Percentiles rank a stretch among this genome's conserved stretches.
These are phyloP conservation scores for Phlebopus sp. DNA, from an alignment of 1,284 basidiomycete species.

Conservation along the genomic window DNA sequence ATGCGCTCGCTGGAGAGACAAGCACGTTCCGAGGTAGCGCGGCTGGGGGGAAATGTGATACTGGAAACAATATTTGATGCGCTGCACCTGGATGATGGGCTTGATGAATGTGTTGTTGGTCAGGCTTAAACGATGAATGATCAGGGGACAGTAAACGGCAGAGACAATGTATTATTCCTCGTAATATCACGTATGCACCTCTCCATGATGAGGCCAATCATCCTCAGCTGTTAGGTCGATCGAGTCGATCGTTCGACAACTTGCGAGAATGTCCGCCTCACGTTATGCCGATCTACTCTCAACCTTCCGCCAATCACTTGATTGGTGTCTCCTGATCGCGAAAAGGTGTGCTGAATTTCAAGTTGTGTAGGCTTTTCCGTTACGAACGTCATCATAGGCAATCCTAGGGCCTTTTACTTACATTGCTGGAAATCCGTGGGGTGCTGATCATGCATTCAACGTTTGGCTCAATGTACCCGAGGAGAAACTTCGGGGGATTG, in stretches of 20 bases:
- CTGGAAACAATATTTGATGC: conserved; percentile 24
- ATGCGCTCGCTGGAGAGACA: conserved; percentile 50
- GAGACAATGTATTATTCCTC: too few species aligned
- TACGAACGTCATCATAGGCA: conserved; percentile 26
- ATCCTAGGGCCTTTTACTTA: conserved; percentile 88
- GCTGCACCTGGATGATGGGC: conserved; percentile 9
- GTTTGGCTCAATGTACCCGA: conserved; percentile 80
- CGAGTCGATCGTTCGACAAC: too few species aligned
- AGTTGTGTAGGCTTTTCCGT: too few species aligned
- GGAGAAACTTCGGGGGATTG: conserved; percentile 68
- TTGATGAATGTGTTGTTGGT: neutral
- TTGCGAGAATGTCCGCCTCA: neutral
- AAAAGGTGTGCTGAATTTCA: neutral
- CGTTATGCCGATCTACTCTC: conserved; percentile 4
- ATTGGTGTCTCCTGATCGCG: conserved; percentile 4
- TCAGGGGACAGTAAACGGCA: neutral
- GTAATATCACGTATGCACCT: too few species aligned
- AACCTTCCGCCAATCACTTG: neutral
- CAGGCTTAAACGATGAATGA: neutral
- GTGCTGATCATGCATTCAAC: conserved; percentile 91
- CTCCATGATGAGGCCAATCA: too few species aligned
- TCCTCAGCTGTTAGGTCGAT: too few species aligned
- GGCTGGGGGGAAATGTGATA: conserved; percentile 25
- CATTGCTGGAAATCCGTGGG: conserved; percentile 78
- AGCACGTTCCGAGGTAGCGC: conserved; percentile 31